Evolutionary conservation across 306 rosid species (phyloP).

Genomic region (Malus fusca): DNA sequence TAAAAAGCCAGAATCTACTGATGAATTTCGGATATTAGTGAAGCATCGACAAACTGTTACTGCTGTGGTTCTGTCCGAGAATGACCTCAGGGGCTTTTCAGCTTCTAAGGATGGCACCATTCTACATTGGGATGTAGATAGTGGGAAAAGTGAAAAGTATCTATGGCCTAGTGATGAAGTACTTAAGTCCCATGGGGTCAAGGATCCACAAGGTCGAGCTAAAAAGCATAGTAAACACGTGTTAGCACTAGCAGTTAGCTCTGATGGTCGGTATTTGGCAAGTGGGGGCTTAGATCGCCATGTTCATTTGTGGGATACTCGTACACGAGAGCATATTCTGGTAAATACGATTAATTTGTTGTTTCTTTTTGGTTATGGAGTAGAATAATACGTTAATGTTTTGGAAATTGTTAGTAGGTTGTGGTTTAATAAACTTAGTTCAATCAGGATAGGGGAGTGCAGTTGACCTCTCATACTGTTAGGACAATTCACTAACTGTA

Average conservation of each 20-base stretch:
- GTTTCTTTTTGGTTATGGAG: neutral
- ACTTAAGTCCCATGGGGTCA: slow-evolving; percentile 69
- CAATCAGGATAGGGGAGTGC: neutral
- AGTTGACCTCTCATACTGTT: neutral
- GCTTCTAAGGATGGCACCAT: slow-evolving; percentile 88
- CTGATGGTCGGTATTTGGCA: slow-evolving; percentile 86
- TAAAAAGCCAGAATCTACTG: slow-evolving; percentile 39
- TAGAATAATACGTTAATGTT: neutral
- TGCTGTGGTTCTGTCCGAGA: slow-evolving; percentile 73
- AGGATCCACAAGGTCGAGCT: slow-evolving; percentile 75
- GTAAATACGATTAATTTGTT: slow-evolving; percentile 25
- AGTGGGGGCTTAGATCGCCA: slow-evolving; percentile 95
- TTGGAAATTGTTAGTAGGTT: neutral
- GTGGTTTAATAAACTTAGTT: neutral
- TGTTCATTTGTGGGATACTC: slow-evolving; percentile 92
- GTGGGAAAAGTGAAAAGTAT: slow-evolving; percentile 71
- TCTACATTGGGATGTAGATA: slow-evolving; percentile 80
- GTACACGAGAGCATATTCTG: slow-evolving; percentile 83
- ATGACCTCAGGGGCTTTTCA: slow-evolving; percentile 79
- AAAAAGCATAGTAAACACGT: slow-evolving; percentile 58
- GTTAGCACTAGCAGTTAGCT: slow-evolving; percentile 70
- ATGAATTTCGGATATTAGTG: slow-evolving; percentile 53
- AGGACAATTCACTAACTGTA: neutral
- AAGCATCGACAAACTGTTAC: slow-evolving; percentile 77
- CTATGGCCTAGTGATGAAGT: slow-evolving; percentile 66